phyloP scores from a whole-genome alignment of 2,329 filamentous ascomycete genomes.

The Arthrobotrys musiformis region DNA sequence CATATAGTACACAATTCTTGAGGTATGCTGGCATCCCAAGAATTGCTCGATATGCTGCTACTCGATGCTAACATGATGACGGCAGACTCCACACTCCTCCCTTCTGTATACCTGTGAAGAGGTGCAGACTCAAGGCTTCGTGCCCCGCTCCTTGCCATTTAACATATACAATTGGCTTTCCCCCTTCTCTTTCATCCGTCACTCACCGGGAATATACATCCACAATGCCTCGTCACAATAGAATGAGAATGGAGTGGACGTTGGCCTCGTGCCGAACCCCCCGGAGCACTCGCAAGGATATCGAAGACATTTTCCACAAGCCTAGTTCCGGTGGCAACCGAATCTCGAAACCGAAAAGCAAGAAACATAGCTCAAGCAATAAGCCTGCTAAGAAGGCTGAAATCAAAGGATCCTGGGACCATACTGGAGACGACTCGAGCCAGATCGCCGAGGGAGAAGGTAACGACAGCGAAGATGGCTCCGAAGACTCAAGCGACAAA shows the following conservation, averaged over 20 bases:
- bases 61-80: conserved; percentile 53
- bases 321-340: conserved; percentile 35
- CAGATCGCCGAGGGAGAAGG: conserved; percentile 54
- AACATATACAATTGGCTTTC: background rate
- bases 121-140: conserved; percentile 17
- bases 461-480: conserved; percentile 56
- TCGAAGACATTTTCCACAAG: conserved; percentile 52
- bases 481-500: conserved; percentile 53
- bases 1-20: conserved; percentile 55
- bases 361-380: conserved; percentile 22
- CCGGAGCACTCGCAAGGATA: conserved; percentile 44
- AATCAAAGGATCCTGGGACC: conserved; percentile 49
- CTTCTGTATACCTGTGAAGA: conserved; percentile 32
- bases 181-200: background rate
- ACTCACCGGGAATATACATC: background rate
- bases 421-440: conserved; percentile 52
- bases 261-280: conserved; percentile 48
- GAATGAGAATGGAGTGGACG: conserved; percentile 55
- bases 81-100: conserved; percentile 29
- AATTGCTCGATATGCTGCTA: conserved; percentile 54
- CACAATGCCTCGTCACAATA: conserved; percentile 50
- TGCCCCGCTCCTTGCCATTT: conserved; percentile 12
- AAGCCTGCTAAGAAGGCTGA: conserved; percentile 41
- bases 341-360: conserved; percentile 40
- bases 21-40: conserved; percentile 55